A percentile compares a stretch with the other conserved stretches of the same genome.
Evolutionary conservation across 2,329 filamentous ascomycete genomes (phyloP).

Genomic region (Paraconiothyrium sp.): DNA sequence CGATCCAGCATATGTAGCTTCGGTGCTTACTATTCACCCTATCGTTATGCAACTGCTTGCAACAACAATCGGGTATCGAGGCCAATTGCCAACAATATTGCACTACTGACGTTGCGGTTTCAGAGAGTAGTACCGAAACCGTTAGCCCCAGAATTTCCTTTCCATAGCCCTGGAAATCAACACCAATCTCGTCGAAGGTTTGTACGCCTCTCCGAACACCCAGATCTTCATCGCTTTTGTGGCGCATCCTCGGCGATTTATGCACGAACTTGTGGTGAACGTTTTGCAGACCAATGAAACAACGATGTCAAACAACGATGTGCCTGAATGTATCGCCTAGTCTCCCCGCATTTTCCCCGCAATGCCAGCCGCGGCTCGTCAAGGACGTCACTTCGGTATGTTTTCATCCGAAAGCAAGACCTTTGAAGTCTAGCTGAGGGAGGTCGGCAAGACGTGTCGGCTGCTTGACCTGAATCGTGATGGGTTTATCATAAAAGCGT

Average conservation of each 20-base stretch:
- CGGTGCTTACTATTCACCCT: too few species aligned
- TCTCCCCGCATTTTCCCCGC: slow-evolving; percentile 14
- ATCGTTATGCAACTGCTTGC: too few species aligned
- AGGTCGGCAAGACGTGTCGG: slow-evolving; percentile 6
- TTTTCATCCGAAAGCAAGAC: slow-evolving; percentile 9
- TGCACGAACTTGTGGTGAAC: neutral
- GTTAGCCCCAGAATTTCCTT: too few species aligned
- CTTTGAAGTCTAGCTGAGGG: neutral
- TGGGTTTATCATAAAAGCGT: neutral
- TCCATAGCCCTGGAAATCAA: too few species aligned
- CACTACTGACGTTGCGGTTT: too few species aligned
- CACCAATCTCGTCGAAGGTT: neutral
- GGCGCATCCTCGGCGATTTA: neutral
- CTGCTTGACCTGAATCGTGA: neutral
- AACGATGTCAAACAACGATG: neutral
- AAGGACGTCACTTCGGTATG: slow-evolving; percentile 12
- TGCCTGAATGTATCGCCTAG: neutral
- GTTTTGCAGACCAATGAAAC: neutral
- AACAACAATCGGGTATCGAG: too few species aligned
- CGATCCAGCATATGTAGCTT: too few species aligned
- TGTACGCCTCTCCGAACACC: neutral
- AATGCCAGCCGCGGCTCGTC: neutral
- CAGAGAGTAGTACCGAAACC: neutral
- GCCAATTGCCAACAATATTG: too few species aligned
- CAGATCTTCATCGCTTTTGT: neutral